These are phyloP conservation scores for Kodamaea sp. DNA, from an alignment of 1,139 yeast genomes.

Conservation along the genomic window DNA sequence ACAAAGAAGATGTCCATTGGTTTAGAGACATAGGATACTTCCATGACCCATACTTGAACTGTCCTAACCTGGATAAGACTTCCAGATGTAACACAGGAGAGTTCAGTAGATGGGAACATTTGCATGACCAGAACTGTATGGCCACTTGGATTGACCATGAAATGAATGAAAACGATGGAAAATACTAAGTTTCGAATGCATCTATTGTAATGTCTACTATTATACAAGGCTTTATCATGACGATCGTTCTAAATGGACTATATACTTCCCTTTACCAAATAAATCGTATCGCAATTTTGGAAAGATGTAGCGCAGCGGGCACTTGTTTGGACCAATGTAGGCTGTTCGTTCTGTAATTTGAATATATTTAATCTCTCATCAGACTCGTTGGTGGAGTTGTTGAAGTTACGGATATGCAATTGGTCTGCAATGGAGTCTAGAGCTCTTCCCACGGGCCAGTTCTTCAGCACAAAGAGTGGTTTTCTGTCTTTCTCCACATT, in stretches of 20 bases:
- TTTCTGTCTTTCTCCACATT: constrained; percentile 29
- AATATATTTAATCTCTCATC: constrained; percentile 50
- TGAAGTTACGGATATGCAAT: constrained; percentile 56
- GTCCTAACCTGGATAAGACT: constrained; percentile 52
- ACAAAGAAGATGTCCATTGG: constrained; percentile 74
- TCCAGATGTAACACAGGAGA: constrained; percentile 42
- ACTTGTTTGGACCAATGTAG: constrained; percentile 27
- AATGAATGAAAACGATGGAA: constrained; percentile 1
- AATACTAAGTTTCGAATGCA: no score
- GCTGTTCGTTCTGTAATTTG: constrained; percentile 30
- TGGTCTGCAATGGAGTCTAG: constrained; percentile 65
- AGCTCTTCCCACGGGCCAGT: constrained; percentile 78
- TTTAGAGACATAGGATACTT: constrained; percentile 83
- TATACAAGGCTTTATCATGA: no score
- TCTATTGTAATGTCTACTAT: no score
- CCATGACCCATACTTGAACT: constrained; percentile 73
- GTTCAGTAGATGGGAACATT: constrained; percentile 43
- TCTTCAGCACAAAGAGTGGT: constrained; percentile 56
- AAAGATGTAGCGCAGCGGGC: constrained; percentile 48
- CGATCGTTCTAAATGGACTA: constrained; percentile 1
- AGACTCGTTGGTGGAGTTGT: constrained; percentile 49
- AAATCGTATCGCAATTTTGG: constrained; percentile 52
- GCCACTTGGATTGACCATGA: constrained; percentile 67
- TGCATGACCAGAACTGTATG: constrained; percentile 70
- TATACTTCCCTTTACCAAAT: constrained; percentile 54